These are phyloP conservation scores for Ogataea wickerhamii DNA, from an alignment of 805 yeast species.

Conservation along the genomic window DNA sequence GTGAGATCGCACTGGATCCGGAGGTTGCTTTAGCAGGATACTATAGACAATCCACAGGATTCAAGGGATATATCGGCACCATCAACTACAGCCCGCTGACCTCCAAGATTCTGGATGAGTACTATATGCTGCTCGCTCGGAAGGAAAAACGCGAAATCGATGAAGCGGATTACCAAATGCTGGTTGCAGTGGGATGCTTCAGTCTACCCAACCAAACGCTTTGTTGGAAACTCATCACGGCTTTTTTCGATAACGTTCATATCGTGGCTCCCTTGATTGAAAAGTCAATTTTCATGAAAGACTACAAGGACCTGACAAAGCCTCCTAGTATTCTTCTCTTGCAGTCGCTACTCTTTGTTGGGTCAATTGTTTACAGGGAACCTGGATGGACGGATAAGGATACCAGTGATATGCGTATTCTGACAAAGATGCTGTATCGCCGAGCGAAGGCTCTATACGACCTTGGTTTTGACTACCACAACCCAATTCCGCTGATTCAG, in stretches of 20 bases:
- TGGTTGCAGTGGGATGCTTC: slow-evolving; percentile 67
- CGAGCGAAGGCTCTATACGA: slow-evolving; percentile 62
- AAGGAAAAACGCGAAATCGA: slow-evolving; percentile 16
- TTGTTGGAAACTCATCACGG: slow-evolving; percentile 56
- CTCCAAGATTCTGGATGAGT: slow-evolving; percentile 11
- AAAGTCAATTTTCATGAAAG: slow-evolving; percentile 55
- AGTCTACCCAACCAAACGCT: slow-evolving; percentile 56
- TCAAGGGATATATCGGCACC: slow-evolving; percentile 27
- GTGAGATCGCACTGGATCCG: slow-evolving; percentile 16
- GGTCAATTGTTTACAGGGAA: slow-evolving; percentile 54
- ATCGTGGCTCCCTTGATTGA: slow-evolving; percentile 67
- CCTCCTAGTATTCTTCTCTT: slow-evolving; percentile 57
- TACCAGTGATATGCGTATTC: slow-evolving; percentile 43
- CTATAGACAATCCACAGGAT: slow-evolving; percentile 7
- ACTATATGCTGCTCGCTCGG: slow-evolving; percentile 7
- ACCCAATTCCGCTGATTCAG: slow-evolving; percentile 56
- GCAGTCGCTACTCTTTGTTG: slow-evolving; percentile 63
- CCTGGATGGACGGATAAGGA: slow-evolving; percentile 49
- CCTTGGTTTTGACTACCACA: slow-evolving; percentile 61
- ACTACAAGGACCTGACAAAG: slow-evolving; percentile 52
- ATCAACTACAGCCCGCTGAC: slow-evolving; percentile 9
- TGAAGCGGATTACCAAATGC: slow-evolving; percentile 55
- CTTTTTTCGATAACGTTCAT: slow-evolving; percentile 60
- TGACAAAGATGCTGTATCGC: slow-evolving; percentile 27
- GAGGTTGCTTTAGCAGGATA: slow-evolving; percentile 5